These are phyloP conservation scores for Xylaria sp. DNA, from an alignment of 2,329 filamentous ascomycete species.

Conservation along the genomic window DNA sequence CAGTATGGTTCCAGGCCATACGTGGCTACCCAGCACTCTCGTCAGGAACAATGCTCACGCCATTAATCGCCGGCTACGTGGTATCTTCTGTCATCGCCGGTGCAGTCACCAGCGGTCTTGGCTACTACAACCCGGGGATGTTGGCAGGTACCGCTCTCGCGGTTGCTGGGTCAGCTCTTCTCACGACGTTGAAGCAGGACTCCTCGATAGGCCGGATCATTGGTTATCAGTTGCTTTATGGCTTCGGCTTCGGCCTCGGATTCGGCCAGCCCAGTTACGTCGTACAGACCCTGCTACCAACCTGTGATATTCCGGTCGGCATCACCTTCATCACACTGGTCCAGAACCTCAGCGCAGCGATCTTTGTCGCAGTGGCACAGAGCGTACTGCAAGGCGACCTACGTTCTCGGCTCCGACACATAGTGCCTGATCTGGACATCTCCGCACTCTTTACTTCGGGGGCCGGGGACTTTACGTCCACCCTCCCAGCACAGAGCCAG, in stretches of 20 bases:
- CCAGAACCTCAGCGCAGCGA: slow-evolving; percentile 26
- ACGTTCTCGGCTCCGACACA: background rate
- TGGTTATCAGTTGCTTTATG: slow-evolving; percentile 21
- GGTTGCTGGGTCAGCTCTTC: slow-evolving; percentile 16
- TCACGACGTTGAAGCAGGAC: slow-evolving; percentile 15
- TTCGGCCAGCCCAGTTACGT: slow-evolving; percentile 25
- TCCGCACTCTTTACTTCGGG: background rate
- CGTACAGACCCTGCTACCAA: slow-evolving; percentile 21
- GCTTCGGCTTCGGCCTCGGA: slow-evolving; percentile 24
- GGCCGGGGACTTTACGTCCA: slow-evolving; percentile 1
- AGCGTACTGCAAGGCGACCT: slow-evolving; percentile 21
- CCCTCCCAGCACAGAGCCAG: background rate
- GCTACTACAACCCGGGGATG: slow-evolving; percentile 19
- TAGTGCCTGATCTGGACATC: background rate
- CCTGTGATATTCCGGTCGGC: slow-evolving; percentile 21
- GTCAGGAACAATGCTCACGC: slow-evolving; percentile 9
- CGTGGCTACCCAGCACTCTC: slow-evolving; percentile 10
- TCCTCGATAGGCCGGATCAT: slow-evolving; percentile 11
- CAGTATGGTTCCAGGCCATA: slow-evolving; percentile 16
- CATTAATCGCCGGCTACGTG: slow-evolving; percentile 13
- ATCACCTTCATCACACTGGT: slow-evolving; percentile 19
- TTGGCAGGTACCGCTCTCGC: slow-evolving; percentile 16
- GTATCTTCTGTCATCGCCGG: slow-evolving; percentile 14
- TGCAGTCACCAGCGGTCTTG: slow-evolving; percentile 12
- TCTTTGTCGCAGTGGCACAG: slow-evolving; percentile 23